These are phyloP conservation scores for Xylaria sp. DNA, from an alignment of 2,329 filamentous ascomycete species.

Conservation along the genomic window DNA sequence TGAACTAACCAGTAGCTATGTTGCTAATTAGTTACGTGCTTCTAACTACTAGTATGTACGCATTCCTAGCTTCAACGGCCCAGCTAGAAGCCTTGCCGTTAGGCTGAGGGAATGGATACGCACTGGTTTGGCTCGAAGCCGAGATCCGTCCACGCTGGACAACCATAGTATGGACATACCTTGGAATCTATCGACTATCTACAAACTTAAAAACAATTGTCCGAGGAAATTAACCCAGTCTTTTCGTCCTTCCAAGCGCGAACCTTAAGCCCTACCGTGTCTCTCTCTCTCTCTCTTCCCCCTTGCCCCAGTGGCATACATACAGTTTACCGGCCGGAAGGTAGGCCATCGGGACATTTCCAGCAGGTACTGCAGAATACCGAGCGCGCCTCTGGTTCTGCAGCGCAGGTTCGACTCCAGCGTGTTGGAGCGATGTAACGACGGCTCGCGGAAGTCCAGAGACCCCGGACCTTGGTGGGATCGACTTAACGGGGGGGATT, in stretches of 20 bases:
- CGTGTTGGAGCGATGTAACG: constrained; percentile 25
- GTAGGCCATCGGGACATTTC: constrained; percentile 3
- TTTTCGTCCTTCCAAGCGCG: neutral
- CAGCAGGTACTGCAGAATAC: constrained; percentile 2
- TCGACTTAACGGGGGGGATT: constrained; percentile 25
- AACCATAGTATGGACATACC: too few relatives aligned
- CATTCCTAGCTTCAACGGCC: too few relatives aligned
- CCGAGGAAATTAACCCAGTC: neutral
- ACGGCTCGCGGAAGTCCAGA: constrained; percentile 29
- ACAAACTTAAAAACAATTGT: neutral
- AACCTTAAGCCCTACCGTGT: too few relatives aligned
- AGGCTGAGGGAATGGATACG: too few relatives aligned
- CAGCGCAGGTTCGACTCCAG: constrained; percentile 8
- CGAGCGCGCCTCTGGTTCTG: constrained; percentile 11
- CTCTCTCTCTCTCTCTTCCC: too few relatives aligned
- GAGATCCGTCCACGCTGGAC: too few relatives aligned
- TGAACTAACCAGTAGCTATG: too few relatives aligned
- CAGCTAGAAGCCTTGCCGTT: neutral
- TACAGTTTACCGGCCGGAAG: neutral
- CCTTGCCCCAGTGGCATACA: too few relatives aligned
- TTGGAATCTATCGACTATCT: too few relatives aligned
- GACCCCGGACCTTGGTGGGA: constrained; percentile 27
- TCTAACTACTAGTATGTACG: too few relatives aligned
- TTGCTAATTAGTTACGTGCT: too few relatives aligned
- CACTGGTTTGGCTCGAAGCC: neutral